Conservation (phyloP, 2,329 filamentous ascomycete genomes). For the Hymenoscyphus fructigenus region DNA sequence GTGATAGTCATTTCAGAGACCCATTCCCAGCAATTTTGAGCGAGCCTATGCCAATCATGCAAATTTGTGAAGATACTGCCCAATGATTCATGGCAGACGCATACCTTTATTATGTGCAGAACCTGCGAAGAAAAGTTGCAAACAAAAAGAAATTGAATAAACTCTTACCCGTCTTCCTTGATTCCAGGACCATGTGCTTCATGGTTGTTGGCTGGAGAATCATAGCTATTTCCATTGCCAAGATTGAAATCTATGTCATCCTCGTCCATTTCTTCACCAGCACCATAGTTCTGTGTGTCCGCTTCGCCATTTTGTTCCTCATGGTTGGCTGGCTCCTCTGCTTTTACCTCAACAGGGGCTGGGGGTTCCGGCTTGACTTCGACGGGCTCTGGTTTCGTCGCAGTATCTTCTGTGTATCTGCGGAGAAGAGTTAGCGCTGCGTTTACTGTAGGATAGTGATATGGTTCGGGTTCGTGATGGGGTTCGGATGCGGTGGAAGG, state of each 20-base stretch:
- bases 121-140: not conserved
- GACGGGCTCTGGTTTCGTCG: conserved; percentile 42
- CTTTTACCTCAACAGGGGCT: conserved; percentile 29
- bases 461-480: not conserved
- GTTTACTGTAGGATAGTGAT: not conserved
- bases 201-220: conserved; percentile 30
- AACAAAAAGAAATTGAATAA: conserved; percentile 26
- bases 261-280: conserved; percentile 48
- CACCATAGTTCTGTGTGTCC: conserved; percentile 44
- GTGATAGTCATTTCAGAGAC: not conserved
- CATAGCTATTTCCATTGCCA: conserved; percentile 40
- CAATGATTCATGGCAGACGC: not conserved
- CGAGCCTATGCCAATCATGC: not conserved
- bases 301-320: conserved; percentile 42
- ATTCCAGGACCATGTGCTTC: conserved; percentile 62
- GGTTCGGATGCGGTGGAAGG: not conserved
- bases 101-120: not conserved
- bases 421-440: conserved; percentile 16
- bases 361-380: conserved; percentile 33
- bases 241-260: conserved; percentile 61
- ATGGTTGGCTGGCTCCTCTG: conserved; percentile 23
- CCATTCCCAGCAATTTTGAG: not conserved
- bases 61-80: not conserved
- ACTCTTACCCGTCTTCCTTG: conserved; percentile 89
- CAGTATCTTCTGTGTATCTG: conserved; percentile 69